Conservation (phyloP, 2,329 filamentous ascomycete genomes). For the Aspergillus brunneoviolaceus region DNA sequence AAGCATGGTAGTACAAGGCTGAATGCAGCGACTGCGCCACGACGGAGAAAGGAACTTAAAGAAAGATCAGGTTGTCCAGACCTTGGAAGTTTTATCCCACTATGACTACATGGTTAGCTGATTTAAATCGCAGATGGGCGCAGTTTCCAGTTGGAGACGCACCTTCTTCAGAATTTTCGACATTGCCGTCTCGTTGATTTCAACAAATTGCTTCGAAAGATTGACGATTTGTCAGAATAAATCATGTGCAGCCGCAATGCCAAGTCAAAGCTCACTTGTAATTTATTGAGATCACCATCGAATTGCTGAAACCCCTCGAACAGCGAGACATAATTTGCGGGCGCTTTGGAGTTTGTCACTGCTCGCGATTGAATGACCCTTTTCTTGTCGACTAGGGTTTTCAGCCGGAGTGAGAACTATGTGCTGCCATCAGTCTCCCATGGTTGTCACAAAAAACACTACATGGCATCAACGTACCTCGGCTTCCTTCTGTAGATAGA, state of each 20-base stretch:
- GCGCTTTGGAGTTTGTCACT: conserved; percentile 76
- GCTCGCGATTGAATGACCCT: conserved; percentile 78
- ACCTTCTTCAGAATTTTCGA: conserved; percentile 98
- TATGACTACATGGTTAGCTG: conserved; percentile 34
- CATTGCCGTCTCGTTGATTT: conserved; percentile 96
- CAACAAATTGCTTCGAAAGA: conserved; percentile 79
- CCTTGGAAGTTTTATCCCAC: conserved; percentile 99
- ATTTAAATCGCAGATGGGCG: conserved; percentile 13
- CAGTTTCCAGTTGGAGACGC: conserved; percentile 24
- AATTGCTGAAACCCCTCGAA: conserved; percentile 98
- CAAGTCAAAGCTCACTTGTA: conserved; percentile 56
- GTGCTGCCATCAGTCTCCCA: neutral
- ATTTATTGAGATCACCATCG: conserved; percentile 91
- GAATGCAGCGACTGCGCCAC: neutral
- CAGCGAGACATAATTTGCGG: conserved; percentile 88
- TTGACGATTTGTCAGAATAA: conserved; percentile 10
- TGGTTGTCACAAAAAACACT: neutral
- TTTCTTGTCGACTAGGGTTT: conserved; percentile 93
- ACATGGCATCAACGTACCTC: conserved; percentile 64
- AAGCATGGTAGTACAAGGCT: neutral
- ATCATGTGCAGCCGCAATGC: neutral
- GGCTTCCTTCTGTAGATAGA: conserved; percentile 96
- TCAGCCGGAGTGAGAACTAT: conserved; percentile 87
- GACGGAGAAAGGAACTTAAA: too few relatives aligned
- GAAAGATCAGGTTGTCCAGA: conserved; percentile 33